Percentiles rank a stretch among this genome's conserved stretches.
Conservation (phyloP, 148 eudicot genomes). For the Cornus suecica region DNA sequence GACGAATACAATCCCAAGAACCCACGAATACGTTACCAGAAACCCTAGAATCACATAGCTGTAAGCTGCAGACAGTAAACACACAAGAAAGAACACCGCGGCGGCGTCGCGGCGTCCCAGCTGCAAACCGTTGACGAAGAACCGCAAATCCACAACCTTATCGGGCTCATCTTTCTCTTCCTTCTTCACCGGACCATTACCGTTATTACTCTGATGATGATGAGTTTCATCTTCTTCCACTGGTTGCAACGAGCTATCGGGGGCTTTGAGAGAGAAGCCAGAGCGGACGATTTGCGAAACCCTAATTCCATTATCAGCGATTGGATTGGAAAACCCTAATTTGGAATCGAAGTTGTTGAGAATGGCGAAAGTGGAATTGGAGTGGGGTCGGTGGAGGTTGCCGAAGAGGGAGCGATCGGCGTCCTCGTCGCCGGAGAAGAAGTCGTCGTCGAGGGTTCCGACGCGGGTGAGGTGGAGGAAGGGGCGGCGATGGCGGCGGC, state of each 20-base stretch:
- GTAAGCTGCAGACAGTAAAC: slow-evolving; percentile 62
- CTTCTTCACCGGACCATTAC: slow-evolving; percentile 2
- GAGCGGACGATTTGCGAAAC: slow-evolving; percentile 27
- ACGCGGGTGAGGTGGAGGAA: slow-evolving; percentile 80
- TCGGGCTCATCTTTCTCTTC: slow-evolving; percentile 22
- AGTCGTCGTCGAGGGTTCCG: slow-evolving; percentile 83
- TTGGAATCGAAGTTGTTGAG: slow-evolving; percentile 26
- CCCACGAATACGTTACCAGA: slow-evolving; percentile 77
- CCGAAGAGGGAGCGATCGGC: slow-evolving; percentile 40
- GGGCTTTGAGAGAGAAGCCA: slow-evolving; percentile 29
- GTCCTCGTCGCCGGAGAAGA: slow-evolving; percentile 73
- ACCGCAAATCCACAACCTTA: slow-evolving; percentile 41
- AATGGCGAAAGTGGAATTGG: slow-evolving; percentile 32
- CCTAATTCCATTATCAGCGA: slow-evolving; percentile 35
- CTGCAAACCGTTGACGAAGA: slow-evolving; percentile 57
- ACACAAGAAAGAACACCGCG: slow-evolving; percentile 54
- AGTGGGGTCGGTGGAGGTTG: slow-evolving; percentile 12
- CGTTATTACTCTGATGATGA: background rate
- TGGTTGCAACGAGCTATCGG: background rate
- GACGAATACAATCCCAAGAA: slow-evolving; percentile 63
- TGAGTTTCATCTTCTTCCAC: background rate
- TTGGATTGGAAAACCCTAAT: slow-evolving; percentile 40
- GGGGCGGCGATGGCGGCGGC: slow-evolving; percentile 52
- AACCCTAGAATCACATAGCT: slow-evolving; percentile 72
- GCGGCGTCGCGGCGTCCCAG: slow-evolving; percentile 57